These are phyloP conservation scores for Alternaria hordeiaustralica DNA, from an alignment of 2,329 filamentous ascomycete species.

Conservation along the genomic window DNA sequence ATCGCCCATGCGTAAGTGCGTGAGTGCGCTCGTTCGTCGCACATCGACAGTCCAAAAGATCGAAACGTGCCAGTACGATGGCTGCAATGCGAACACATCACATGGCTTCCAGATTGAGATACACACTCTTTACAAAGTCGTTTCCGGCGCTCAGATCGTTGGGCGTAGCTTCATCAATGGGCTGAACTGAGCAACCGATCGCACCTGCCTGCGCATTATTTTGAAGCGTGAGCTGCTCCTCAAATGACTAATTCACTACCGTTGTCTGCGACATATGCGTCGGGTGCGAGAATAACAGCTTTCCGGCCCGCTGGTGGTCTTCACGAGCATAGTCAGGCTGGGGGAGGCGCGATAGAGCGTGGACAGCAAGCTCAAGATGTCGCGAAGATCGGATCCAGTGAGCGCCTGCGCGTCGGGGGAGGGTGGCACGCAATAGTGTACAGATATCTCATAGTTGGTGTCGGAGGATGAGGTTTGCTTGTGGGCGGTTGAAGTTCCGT, in stretches of 20 bases:
- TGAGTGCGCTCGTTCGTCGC: conserved; percentile 70
- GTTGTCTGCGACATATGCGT: too few relatives aligned
- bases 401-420: conserved; percentile 35
- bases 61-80: too few relatives aligned
- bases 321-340: too few relatives aligned
- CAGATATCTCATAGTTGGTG: conserved; percentile 12
- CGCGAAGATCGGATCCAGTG: too few relatives aligned
- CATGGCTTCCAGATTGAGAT: conserved; percentile 62
- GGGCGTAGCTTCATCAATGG: conserved; percentile 34
- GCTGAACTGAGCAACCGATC: too few relatives aligned
- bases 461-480: conserved; percentile 14
- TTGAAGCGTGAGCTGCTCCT: conserved; percentile 23
- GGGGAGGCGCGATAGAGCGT: too few relatives aligned
- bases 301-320: conserved; percentile 30
- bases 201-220: conserved; percentile 10
- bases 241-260: too few relatives aligned
- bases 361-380: too few relatives aligned
- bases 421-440: conserved; percentile 31
- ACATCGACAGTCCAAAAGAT: conserved; percentile 63
- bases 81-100: conserved; percentile 73
- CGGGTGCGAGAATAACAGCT: conserved; percentile 23
- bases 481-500: conserved; percentile 1
- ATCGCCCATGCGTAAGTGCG: too few relatives aligned
- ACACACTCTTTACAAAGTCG: conserved; percentile 56
- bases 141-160: conserved; percentile 44